phyloP scores from a whole-genome alignment of 169 alveolate genomes.

The Cryptosporidium ryanae region DNA sequence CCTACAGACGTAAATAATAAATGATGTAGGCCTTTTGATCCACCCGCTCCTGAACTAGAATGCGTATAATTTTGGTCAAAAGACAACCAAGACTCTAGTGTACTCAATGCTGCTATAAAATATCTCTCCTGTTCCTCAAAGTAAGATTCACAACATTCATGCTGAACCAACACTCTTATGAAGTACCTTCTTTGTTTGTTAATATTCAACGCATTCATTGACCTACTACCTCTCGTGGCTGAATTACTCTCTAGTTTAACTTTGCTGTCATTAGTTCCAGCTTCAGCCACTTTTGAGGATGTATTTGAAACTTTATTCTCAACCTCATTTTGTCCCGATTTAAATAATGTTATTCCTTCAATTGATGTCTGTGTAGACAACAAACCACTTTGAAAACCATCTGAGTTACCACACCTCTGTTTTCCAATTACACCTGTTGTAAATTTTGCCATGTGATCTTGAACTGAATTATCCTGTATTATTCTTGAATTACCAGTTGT shows the following conservation, averaged over 20 bases:
- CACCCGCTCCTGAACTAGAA: conserved; percentile 3
- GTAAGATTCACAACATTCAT: conserved; percentile 56
- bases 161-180: conserved; percentile 42
- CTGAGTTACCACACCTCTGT: neutral
- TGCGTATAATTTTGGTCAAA: conserved; percentile 51
- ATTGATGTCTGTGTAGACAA: neutral
- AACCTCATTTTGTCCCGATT: neutral
- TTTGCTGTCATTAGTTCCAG: neutral
- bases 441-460: neutral
- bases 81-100: conserved; percentile 56
- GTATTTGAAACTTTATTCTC: neutral
- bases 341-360: neutral
- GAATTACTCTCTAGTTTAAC: neutral
- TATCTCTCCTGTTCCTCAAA: conserved; percentile 60
- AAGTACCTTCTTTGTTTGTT: conserved; percentile 47
- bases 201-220: conserved; percentile 7
- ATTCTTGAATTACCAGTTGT: too few relatives aligned
- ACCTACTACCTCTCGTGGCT: neutral
- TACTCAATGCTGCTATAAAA: conserved; percentile 54
- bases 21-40: conserved; percentile 20
- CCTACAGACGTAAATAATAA: conserved; percentile 52
- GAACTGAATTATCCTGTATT: neutral
- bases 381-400: neutral
- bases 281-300: conserved; percentile 9
- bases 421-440: neutral